Evolutionary conservation across 2,329 filamentous ascomycete genomes (phyloP).

Genomic region (Dichotomopilus funicola): DNA sequence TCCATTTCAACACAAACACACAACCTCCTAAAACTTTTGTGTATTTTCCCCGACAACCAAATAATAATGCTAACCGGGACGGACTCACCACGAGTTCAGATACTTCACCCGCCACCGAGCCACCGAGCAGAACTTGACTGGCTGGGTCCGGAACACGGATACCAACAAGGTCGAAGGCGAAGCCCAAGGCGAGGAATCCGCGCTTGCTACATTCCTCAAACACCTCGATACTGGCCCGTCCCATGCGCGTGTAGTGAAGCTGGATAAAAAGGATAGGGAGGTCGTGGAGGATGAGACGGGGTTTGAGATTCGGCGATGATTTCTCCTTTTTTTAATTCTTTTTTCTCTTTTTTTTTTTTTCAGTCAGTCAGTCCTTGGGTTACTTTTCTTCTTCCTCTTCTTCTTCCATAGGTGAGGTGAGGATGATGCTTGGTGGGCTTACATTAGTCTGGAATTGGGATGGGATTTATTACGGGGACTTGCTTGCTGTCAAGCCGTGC

Average conservation of each 20-base stretch:
- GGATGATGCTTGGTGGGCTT: too few relatives aligned
- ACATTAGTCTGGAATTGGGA: too few relatives aligned
- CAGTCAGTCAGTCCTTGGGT: too few relatives aligned
- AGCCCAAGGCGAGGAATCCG: constrained; percentile 66
- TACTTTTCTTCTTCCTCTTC: too few relatives aligned
- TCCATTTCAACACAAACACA: too few relatives aligned
- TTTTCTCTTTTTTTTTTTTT: too few relatives aligned
- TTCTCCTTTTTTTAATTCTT: too few relatives aligned
- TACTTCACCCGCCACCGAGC: constrained; percentile 52
- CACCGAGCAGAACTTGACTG: constrained; percentile 44
- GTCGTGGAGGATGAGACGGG: constrained; percentile 58
- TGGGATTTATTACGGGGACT: too few relatives aligned
- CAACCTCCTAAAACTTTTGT: too few relatives aligned
- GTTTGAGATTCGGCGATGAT: constrained; percentile 51
- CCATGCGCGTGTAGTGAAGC: constrained; percentile 63
- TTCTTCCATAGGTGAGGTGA: too few relatives aligned
- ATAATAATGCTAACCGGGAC: not conserved
- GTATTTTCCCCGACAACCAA: not conserved
- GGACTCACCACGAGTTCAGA: constrained; percentile 26
- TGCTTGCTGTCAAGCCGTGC: too few relatives aligned
- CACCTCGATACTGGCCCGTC: constrained; percentile 69
- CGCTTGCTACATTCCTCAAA: constrained; percentile 63
- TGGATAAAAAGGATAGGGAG: constrained; percentile 63
- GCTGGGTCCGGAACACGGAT: constrained; percentile 55
- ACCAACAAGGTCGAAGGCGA: constrained; percentile 73